phyloP scores from a whole-genome alignment of 139 green algal species.

The Chara braunii region DNA sequence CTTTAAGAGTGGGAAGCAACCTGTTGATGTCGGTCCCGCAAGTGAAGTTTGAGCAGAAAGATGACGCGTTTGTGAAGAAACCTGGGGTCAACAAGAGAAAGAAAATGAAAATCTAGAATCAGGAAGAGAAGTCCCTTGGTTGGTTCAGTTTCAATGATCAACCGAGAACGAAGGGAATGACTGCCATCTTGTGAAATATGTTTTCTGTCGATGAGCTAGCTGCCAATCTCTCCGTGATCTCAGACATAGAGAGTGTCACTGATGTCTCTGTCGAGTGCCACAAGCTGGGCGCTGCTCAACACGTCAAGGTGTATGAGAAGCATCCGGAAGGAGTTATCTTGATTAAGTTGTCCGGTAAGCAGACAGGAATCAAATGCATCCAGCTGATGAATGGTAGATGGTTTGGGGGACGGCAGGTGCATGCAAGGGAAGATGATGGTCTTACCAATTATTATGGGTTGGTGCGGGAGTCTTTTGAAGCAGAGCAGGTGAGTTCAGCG shows the following conservation, averaged over 20 bases:
- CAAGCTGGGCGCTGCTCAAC: conserved; percentile 75
- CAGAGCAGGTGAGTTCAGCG: conserved; percentile 68
- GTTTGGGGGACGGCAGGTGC: conserved; percentile 66
- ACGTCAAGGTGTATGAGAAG: conserved; percentile 40
- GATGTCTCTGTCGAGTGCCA: conserved; percentile 69
- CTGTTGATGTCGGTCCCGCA: conserved; percentile 49
- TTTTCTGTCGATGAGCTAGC: conserved; percentile 70
- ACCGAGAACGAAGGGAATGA: conserved; percentile 52
- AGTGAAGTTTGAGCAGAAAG: conserved; percentile 43
- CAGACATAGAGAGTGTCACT: conserved; percentile 75
- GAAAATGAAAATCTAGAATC: conserved; percentile 1
- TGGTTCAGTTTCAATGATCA: conserved; percentile 77
- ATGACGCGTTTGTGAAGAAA: conserved; percentile 17
- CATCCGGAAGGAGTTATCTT: conserved; percentile 76
- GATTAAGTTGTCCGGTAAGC: conserved; percentile 64
- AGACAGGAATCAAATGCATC: conserved; percentile 67
- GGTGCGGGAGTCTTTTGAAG: conserved; percentile 61
- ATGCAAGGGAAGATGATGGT: conserved; percentile 74
- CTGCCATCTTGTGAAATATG: conserved; percentile 80
- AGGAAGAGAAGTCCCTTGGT: conserved; percentile 53
- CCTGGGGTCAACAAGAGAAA: conserved; percentile 28
- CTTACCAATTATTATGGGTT: conserved; percentile 61
- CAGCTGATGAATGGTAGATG: conserved; percentile 76
- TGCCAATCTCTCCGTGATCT: conserved; percentile 5
- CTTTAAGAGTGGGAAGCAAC: conserved; percentile 49